Percentiles rank a stretch among this genome's conserved stretches.
Conservation (phyloP, 1,139 yeast genomes). For the Blastobotrys capitulatus region DNA sequence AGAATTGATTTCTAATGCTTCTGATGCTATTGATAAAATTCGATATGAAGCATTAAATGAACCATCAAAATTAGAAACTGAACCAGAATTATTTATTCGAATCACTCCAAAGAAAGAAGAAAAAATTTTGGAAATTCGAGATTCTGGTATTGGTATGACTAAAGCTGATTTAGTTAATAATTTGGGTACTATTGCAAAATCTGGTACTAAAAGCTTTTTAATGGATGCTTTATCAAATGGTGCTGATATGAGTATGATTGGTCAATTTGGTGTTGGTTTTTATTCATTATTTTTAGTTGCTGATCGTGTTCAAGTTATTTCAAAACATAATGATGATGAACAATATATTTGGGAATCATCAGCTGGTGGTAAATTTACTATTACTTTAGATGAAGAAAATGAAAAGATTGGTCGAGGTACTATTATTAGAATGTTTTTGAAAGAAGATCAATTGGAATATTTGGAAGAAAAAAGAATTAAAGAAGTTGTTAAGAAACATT, state of each 20-base stretch:
- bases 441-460: conserved; percentile 98
- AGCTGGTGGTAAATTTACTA: conserved; percentile 99
- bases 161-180: conserved; percentile 98
- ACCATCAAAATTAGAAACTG: conserved; percentile 85
- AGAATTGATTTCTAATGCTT: conserved; percentile 98
- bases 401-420: conserved; percentile 95
- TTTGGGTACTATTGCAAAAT: conserved; percentile 99
- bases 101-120: conserved; percentile 94
- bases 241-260: conserved; percentile 99
- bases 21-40: conserved; percentile 94
- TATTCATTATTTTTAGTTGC: conserved; percentile 99
- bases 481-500: conserved; percentile 99
- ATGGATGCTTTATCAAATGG: conserved; percentile 99
- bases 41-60: conserved; percentile 95
- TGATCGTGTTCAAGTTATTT: conserved; percentile 96
- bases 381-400: conserved; percentile 79
- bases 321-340: conserved; percentile 98
- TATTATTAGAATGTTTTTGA: conserved; percentile 88
- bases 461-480: conserved; percentile 99
- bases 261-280: conserved; percentile 99
- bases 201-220: conserved; percentile 94
- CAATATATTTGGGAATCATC: conserved; percentile 99
- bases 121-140: conserved; percentile 94
- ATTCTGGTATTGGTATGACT: conserved; percentile 99
- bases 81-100: conserved; percentile 96